Evolutionary conservation across 805 yeast species (phyloP).

Genomic region (Danielia oregonensis): DNA sequence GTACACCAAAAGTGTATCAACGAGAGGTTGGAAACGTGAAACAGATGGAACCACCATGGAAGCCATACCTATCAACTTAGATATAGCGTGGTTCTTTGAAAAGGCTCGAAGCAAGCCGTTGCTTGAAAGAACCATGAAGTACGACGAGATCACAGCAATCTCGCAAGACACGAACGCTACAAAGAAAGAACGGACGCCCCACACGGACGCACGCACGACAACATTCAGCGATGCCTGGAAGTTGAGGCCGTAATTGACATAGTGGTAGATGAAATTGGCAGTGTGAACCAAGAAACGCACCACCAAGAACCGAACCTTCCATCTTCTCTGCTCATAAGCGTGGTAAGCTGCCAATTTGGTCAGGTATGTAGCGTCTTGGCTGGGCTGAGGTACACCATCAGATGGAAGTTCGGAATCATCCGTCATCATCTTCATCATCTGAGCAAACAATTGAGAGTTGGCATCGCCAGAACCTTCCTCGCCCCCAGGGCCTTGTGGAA

Average conservation of each 20-base stretch:
- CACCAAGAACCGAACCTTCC: conserved; percentile 31
- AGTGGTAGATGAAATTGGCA: conserved; percentile 35
- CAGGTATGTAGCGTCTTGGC: conserved; percentile 23
- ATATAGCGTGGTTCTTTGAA: conserved; percentile 23
- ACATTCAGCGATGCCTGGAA: conserved; percentile 26
- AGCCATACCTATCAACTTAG: conserved; percentile 29
- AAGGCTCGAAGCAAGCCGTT: conserved; percentile 21
- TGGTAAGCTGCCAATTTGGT: conserved; percentile 27
- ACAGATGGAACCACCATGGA: conserved; percentile 34
- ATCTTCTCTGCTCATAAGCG: conserved; percentile 28
- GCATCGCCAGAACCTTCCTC: conserved; percentile 4
- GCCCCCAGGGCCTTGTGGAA: conserved; percentile 3
- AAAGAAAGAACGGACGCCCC: conserved; percentile 19
- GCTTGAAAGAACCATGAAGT: conserved; percentile 26
- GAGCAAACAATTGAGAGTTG: conserved; percentile 16
- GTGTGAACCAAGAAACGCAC: conserved; percentile 25
- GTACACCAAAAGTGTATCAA: conserved; percentile 29
- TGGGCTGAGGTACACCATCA: background rate
- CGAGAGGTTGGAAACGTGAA: conserved; percentile 23
- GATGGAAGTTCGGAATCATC: background rate
- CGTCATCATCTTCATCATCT: conserved; percentile 31
- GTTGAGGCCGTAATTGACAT: conserved; percentile 11
- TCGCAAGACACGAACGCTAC: conserved; percentile 29
- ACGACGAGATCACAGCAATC: conserved; percentile 29
- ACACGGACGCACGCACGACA: conserved; percentile 20